A percentile compares a stretch with the other conserved stretches of the same genome.
These are phyloP conservation scores for Trapa incisa DNA, from an alignment of 345 rosid genomes.

Conservation along the genomic window DNA sequence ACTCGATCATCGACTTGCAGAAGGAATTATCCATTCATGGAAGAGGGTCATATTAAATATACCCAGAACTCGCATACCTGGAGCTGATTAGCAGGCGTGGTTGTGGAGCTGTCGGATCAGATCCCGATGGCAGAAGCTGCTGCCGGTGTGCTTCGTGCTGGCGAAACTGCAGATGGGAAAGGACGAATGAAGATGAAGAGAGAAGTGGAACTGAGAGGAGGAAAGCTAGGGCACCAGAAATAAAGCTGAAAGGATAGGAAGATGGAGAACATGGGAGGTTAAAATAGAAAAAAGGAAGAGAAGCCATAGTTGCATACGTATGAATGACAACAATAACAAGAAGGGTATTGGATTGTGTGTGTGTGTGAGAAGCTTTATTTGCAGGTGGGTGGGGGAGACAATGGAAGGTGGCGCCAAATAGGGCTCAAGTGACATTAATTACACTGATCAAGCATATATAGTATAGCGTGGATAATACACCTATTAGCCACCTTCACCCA, in stretches of 20 bases:
- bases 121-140: conserved; percentile 23
- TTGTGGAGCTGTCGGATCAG: conserved; percentile 26
- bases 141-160: not conserved
- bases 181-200: too few relatives aligned
- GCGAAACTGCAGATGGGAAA: too few relatives aligned
- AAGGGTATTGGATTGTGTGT: conserved; percentile 19
- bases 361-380: conserved; percentile 28
- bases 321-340: too few relatives aligned
- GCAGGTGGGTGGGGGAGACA: not conserved
- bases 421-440: not conserved
- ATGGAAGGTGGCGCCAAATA: conserved; percentile 30
- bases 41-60: not conserved
- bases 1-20: too few relatives aligned
- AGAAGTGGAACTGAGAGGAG: not conserved
- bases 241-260: conserved; percentile 18
- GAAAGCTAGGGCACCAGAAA: conserved; percentile 2
- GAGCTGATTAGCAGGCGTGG: too few relatives aligned
- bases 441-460: too few relatives aligned
- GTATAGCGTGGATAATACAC: not conserved
- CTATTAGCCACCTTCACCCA: conserved; percentile 29
- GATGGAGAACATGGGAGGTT: conserved; percentile 24
- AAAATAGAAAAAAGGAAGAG: conserved; percentile 13
- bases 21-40: not conserved
- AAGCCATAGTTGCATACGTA: conserved; percentile 24
- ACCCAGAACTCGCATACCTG: not conserved